Evolutionary conservation across 2,329 filamentous ascomycete genomes (phyloP), one percentile per base, ranked within the genome.

Genomic region (Neopestalotiopsis sp.): DNA sequence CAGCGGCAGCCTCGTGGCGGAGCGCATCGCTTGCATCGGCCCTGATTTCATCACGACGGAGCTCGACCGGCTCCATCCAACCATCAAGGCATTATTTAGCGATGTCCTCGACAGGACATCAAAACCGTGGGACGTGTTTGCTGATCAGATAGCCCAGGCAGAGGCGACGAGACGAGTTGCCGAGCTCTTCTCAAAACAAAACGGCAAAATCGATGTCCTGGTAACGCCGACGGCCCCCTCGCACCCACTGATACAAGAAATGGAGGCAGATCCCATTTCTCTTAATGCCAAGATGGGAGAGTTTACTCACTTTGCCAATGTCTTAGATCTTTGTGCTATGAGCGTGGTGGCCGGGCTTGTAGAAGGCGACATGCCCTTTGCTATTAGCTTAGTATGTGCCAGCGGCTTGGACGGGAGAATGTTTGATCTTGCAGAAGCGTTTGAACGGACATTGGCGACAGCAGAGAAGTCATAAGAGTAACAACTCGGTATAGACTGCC

Each of bases 281-380:
- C 78, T 83, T 73, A 88, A 88, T 70, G 82, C 82, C 28, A 79
- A 81, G 28, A 68, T 86, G 14, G 84, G 85, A 5, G 80, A 79
- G 32, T 88, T 87, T 71, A 86, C 86, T 2, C 86, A 88, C 73
- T 86, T 83, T 66, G 87, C 79, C 2, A 89, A 89, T 71, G 84
- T 89, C 28, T 76, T 89, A 13, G 87, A 89, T 76, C 74, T 88
- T 13, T 85, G 83, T 73, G 84, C 80, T 6, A 74, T 85, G 14
- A 80, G 79, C 71, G 71, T 76, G 1, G 74, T 75, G 66, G 75
- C 72, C 58, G 70, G 71, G 2, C 74, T 74, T 71, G 68, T 69
- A 38, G 65, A 72, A 62, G 68, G 61, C n/a, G 72, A 70, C 58
- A 71, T 81, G 69, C 80, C 80, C 4, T 81, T 81, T 71, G 79